Evolutionary conservation across 495 filamentous ascomycete genomes (phyloP).

Genomic region (Monascus purpureus): DNA sequence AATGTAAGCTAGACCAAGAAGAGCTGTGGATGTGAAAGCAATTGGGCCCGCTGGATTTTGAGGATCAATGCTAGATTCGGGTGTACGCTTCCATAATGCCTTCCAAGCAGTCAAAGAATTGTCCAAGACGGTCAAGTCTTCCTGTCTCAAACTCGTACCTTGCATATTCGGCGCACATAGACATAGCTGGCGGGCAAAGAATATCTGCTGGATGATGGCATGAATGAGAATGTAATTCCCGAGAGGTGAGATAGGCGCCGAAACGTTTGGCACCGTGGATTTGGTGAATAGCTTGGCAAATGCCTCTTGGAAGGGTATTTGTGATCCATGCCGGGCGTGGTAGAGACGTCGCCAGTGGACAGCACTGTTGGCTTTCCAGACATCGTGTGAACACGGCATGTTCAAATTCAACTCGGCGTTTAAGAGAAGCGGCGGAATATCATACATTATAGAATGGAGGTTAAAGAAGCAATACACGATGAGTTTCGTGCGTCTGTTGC

Average conservation of each 20-base stretch:
- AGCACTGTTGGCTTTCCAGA: slow-evolving; percentile 36
- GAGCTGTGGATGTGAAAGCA: slow-evolving; percentile 40
- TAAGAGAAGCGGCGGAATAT: slow-evolving; percentile 37
- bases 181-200: slow-evolving; percentile 35
- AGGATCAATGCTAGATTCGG: slow-evolving; percentile 39
- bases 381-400: slow-evolving; percentile 35
- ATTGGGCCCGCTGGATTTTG: slow-evolving; percentile 38
- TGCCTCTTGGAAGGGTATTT: slow-evolving; percentile 34
- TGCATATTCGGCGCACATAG: slow-evolving; percentile 30
- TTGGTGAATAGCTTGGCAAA: slow-evolving; percentile 33
- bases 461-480: slow-evolving; percentile 43
- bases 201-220: slow-evolving; percentile 39
- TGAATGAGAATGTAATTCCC: slow-evolving; percentile 42
- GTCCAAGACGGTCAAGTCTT: slow-evolving; percentile 29
- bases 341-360: slow-evolving; percentile 30
- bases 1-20: slow-evolving; percentile 41
- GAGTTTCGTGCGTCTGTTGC: slow-evolving; percentile 35
- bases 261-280: slow-evolving; percentile 27
- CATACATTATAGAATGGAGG: slow-evolving; percentile 40
- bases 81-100: slow-evolving; percentile 35
- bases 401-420: slow-evolving; percentile 35
- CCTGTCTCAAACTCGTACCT: slow-evolving; percentile 29
- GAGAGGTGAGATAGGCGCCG: slow-evolving; percentile 37
- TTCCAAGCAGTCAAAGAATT: slow-evolving; percentile 37
- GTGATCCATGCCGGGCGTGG: slow-evolving; percentile 20